Base-by-base conservation (phyloP, 495 filamentous ascomycete species). In the Xylaria scruposa region DNA sequence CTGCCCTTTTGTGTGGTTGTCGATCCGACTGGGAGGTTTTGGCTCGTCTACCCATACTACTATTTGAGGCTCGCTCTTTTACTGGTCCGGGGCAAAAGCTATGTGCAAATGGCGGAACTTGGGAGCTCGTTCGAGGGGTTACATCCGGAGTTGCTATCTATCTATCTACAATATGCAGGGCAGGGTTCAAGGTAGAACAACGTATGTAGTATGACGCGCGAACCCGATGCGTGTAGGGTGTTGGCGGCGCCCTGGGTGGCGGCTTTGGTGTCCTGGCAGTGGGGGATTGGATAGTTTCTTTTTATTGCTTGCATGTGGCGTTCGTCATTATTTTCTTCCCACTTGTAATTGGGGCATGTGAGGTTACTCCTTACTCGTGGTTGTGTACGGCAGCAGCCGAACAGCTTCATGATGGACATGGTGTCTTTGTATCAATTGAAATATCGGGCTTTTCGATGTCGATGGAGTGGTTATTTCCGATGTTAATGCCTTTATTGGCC, bases 191-290 rank as follows among this genome's bases (percentile, higher is more conserved):
- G 31, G 58, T 54, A 12, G 8, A 29, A 54, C 21, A 2, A 26
- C 15, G 19, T 38, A 21, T 29, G 10, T 38, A 60, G 33, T 60
- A 60, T 60, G 58, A 36, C 38, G 58, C 58, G 58, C 58, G 58
- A 60, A 60, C 58, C 58, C 58, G 58, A n/a, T 60, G 58, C 33
- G 33, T 38, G 58, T 60, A 60, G 58, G 58, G 58, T 38, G 58
- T 60, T 60, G 58, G 58, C 58, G 58, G 36, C 36, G 36, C 36
- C 36, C 3, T 31, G 58, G 58, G 58, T 60, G 58, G 58, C 38
- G 60, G 60, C 60, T 29, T 63, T 42, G 60, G 21, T 63, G 60
- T 44, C 44, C 17, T 63, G 60, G 60, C 60, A 44, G n/a, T 9
- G 36, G 12, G 17, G 60, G 60, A 63, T 63, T 63, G 60, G 60